Evolutionary conservation across 768 basidiomycete genomes (phyloP), one percentile per base, ranked within the genome.

Genomic region (Tulasnella sp.): DNA sequence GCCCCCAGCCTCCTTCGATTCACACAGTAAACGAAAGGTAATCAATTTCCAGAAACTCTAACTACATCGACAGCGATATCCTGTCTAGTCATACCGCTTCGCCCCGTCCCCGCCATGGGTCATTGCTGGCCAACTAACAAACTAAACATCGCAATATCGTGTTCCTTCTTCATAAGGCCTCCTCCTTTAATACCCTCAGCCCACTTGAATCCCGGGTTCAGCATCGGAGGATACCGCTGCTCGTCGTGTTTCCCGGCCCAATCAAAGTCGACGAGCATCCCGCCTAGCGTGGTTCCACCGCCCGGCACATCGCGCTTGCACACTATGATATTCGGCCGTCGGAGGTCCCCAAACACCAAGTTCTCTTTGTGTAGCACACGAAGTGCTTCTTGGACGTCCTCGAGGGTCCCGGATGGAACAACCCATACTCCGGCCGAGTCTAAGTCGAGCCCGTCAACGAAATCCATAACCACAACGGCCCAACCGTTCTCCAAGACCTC

Each of bases 231-330:
- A 80, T 86, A 85, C 60, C 79, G 75, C 46, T 58, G 78, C 48
- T 82, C 81, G n/a, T 80, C 82, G 77, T 79, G 77, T 60, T 79
- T 80, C 37, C 85, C 85, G 20, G 83, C 83, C 84, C 84, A 84
- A 78, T 86, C 85, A 80, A 86, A 86, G 75, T 86, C 86, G 12
- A 85, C 50, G 42, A 86, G 34, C 81, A 83, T 82, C 0, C 69
- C 77, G 31, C 77, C 77, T 24, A 22, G 14, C 46, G 73, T 9
- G 22, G 34, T 69, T 60, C 24, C 40, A 48, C 75, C 75, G 46
- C 46, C 46, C 31, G 37, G 40, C 8, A 28, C 34, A n/a, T 34
- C 48, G 22, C 75, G 75, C 3, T 44, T 18, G 40, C 37, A 41
- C 75, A 76, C 0, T 34, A 78, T 0, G 8, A 54, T 54, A 54